Conservation (phyloP, 2,329 filamentous ascomycete species). For the Tolypocladium nubicola region DNA sequence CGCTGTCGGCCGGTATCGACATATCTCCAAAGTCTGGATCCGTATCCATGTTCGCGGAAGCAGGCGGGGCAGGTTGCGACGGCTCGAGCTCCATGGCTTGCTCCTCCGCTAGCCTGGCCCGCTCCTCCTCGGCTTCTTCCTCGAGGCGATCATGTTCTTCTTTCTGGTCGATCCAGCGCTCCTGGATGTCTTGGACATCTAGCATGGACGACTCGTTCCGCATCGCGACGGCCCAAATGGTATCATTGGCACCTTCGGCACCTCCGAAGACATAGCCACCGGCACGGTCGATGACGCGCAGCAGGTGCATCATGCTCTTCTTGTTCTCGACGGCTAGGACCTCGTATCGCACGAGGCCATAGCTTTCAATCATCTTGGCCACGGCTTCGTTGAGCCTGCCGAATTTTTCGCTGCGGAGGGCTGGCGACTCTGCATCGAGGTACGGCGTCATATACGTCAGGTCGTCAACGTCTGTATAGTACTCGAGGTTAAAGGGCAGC, state of each 20-base stretch:
- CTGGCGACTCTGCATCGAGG: conserved; percentile 68
- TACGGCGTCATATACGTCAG: conserved; percentile 73
- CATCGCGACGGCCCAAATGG: conserved; percentile 95
- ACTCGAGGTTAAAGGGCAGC: conserved; percentile 90
- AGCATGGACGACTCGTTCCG: conserved; percentile 62
- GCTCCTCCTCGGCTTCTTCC: conserved; percentile 62
- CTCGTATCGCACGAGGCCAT: conserved; percentile 83
- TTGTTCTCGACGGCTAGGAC: conserved; percentile 95
- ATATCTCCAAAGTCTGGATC: conserved; percentile 42
- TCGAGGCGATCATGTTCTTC: conserved; percentile 80
- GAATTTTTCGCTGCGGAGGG: conserved; percentile 64
- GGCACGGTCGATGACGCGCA: conserved; percentile 83
- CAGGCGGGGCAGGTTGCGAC: conserved; percentile 10
- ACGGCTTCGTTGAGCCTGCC: conserved; percentile 77
- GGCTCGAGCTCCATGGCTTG: conserved; percentile 26
- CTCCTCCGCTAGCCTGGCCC: conserved; percentile 41
- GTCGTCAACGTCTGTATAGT: conserved; percentile 95
- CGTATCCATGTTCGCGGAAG: conserved; percentile 11
- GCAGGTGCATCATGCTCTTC: conserved; percentile 86
- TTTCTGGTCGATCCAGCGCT: conserved; percentile 87
- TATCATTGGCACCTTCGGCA: conserved; percentile 87
- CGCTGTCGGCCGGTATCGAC: conserved; percentile 44
- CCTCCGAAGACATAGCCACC: conserved; percentile 88
- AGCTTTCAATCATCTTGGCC: conserved; percentile 76
- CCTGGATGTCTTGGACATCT: conserved; percentile 84